These are phyloP conservation scores for Mortierella hygrophila DNA, from an alignment of 192 early-diverging fungal species.

Conservation along the genomic window DNA sequence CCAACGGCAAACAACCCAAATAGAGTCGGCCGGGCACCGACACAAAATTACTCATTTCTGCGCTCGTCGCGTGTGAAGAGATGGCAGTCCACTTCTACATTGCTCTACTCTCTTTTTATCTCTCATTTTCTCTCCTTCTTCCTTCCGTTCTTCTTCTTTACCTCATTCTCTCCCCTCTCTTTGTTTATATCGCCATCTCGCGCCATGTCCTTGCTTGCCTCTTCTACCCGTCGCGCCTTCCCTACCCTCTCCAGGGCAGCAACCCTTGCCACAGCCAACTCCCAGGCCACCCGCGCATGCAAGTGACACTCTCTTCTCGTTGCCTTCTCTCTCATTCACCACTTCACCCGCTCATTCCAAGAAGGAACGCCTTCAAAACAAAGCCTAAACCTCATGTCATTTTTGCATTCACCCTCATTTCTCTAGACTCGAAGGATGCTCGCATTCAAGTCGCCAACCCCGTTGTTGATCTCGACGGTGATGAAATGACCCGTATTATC, in stretches of 20 bases:
- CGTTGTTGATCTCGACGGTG: conserved; percentile 95
- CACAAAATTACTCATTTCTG: not conserved
- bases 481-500: conserved; percentile 99
- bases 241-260: conserved; percentile 37
- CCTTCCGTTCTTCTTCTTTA: not conserved
- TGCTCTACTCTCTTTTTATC: not conserved
- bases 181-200: not conserved
- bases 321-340: not conserved
- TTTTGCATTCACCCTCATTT: not conserved
- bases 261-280: conserved; percentile 36
- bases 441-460: conserved; percentile 92
- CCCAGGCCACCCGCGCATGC: conserved; percentile 45
- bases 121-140: not conserved
- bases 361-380: not conserved
- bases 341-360: not conserved
- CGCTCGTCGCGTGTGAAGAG: not conserved
- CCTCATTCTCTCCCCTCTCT: not conserved
- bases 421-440: conserved; percentile 52
- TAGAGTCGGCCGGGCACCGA: not conserved
- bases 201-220: conserved; percentile 46
- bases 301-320: conserved; percentile 13
- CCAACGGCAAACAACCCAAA: not conserved
- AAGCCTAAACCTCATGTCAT: not conserved
- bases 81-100: not conserved
- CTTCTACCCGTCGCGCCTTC: conserved; percentile 43